phyloP scores from a whole-genome alignment of 169 alveolate species.

The Cryptosporidium andersoni region DNA sequence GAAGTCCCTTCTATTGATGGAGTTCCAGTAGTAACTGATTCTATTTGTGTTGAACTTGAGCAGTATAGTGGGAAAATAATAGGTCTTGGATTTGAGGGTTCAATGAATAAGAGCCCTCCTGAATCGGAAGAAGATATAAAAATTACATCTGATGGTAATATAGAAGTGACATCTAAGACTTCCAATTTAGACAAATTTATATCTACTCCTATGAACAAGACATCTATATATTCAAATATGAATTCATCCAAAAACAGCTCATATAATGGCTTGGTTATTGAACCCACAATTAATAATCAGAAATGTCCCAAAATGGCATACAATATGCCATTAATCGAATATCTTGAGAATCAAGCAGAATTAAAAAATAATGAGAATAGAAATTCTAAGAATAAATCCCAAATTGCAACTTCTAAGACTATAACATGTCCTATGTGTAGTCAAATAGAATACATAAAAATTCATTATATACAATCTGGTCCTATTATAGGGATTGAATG shows the following conservation, averaged over 20 bases:
- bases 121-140: constrained; percentile 46
- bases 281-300: constrained; percentile 17
- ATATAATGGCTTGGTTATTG: constrained; percentile 6
- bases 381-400: not conserved
- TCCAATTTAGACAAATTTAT: too few relatives aligned
- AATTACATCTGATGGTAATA: not conserved
- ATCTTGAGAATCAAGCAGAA: not conserved
- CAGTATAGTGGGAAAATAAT: constrained; percentile 57
- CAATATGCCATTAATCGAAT: constrained; percentile 19
- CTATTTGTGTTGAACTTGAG: constrained; percentile 66
- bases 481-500: constrained; percentile 68
- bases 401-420: constrained; percentile 30
- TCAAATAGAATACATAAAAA: constrained; percentile 48
- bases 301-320: constrained; percentile 56
- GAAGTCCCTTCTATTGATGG: constrained; percentile 56
- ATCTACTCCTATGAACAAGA: too few relatives aligned
- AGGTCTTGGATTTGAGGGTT: constrained; percentile 68
- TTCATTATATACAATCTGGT: constrained; percentile 47
- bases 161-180: too few relatives aligned
- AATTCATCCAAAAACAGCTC: not conserved
- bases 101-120: constrained; percentile 56
- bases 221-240: not conserved
- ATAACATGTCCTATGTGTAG: constrained; percentile 59
- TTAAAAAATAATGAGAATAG: not conserved
- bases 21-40: constrained; percentile 28